phyloP scores from a whole-genome alignment of 306 rosid species.

The Adenanthera pavonina region DNA sequence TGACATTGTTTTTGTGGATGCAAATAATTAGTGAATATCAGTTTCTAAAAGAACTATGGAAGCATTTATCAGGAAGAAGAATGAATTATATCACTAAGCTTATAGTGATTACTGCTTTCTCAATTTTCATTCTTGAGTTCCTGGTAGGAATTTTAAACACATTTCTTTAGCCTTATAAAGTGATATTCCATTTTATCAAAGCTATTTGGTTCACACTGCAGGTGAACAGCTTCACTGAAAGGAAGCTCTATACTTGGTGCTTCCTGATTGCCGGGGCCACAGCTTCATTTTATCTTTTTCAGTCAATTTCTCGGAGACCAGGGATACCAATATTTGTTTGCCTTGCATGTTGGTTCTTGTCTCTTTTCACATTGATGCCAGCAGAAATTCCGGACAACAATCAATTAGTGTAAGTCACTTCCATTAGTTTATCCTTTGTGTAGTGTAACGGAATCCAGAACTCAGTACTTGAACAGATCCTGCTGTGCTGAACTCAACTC shows the following conservation, averaged over 20 bases:
- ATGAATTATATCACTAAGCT: slow-evolving; percentile 54
- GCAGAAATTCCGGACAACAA: slow-evolving; percentile 93
- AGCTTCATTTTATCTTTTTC: slow-evolving; percentile 60
- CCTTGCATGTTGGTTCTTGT: slow-evolving; percentile 77
- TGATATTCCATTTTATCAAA: slow-evolving; percentile 41
- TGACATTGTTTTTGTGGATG: slow-evolving; percentile 80
- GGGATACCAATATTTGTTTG: slow-evolving; percentile 71
- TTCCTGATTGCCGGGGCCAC: slow-evolving; percentile 64
- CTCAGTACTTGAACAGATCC: slow-evolving; percentile 11
- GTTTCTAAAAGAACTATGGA: slow-evolving; percentile 76
- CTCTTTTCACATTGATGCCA: slow-evolving; percentile 90
- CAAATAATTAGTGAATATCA: slow-evolving; percentile 74
- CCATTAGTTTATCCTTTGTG: slow-evolving; percentile 30
- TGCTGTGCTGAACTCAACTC: slow-evolving; percentile 7
- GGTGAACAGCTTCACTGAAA: slow-evolving; percentile 87
- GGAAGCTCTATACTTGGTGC: slow-evolving; percentile 88
- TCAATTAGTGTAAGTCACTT: slow-evolving; percentile 70
- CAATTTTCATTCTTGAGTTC: slow-evolving; percentile 73
- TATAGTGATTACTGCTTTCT: slow-evolving; percentile 56
- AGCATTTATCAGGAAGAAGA: slow-evolving; percentile 64
- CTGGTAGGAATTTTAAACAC: slow-evolving; percentile 62
- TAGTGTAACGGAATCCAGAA: slow-evolving; percentile 21
- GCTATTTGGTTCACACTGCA: slow-evolving; percentile 45
- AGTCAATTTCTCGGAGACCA: slow-evolving; percentile 79
- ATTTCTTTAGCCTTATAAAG: slow-evolving; percentile 36